Conservation (phyloP, 192 early-diverging fungal species). For the Podila horticola region DNA sequence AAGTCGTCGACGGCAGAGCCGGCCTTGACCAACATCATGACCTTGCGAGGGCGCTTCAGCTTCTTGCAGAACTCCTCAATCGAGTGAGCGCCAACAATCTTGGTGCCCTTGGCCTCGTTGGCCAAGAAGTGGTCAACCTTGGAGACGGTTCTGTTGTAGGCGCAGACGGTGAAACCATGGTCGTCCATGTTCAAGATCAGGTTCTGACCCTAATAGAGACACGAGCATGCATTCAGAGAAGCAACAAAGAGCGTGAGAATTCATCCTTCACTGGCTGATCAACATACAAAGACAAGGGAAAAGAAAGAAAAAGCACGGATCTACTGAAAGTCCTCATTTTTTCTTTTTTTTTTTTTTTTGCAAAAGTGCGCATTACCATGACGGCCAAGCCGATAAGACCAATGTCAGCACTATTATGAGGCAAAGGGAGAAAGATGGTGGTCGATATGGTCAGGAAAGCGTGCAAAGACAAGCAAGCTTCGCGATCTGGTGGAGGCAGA, state of each 20-base stretch:
- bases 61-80: constrained; percentile 94
- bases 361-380: constrained; percentile 78
- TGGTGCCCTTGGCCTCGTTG: constrained; percentile 98
- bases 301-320: neutral
- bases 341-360: neutral
- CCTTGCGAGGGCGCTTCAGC: constrained; percentile 96
- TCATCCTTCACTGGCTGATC: neutral
- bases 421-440: neutral
- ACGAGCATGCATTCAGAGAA: neutral
- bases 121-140: constrained; percentile 96
- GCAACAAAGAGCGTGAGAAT: constrained; percentile 17
- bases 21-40: constrained; percentile 99
- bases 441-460: neutral
- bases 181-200: constrained; percentile 99
- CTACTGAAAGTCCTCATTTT: neutral
- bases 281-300: too few relatives aligned
- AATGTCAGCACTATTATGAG: constrained; percentile 85
- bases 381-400: constrained; percentile 99
- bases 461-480: neutral
- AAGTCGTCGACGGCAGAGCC: constrained; percentile 95
- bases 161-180: constrained; percentile 93
- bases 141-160: constrained; percentile 94
- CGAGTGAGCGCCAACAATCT: constrained; percentile 93
- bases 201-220: constrained; percentile 88
- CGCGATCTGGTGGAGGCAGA: neutral